Evolutionary conservation across 306 rosid species (phyloP).

Genomic region (Castanea crenata): DNA sequence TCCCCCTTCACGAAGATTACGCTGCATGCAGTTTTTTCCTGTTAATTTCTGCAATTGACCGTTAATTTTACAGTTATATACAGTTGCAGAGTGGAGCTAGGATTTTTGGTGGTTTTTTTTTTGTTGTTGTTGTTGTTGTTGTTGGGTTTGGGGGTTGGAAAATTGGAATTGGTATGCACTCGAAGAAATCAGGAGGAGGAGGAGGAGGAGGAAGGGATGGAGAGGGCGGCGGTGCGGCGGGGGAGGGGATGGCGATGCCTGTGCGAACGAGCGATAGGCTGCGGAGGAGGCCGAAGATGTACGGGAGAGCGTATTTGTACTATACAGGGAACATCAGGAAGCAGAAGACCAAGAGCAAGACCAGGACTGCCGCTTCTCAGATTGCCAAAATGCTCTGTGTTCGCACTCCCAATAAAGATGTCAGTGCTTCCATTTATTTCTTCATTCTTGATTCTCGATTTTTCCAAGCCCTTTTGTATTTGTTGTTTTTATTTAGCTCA

Average conservation of each 20-base stretch:
- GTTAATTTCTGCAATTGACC: neutral
- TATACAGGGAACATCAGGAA: conserved; percentile 42
- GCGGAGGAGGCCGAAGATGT: conserved; percentile 49
- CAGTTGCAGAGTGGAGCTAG: neutral
- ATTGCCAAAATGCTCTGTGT: conserved; percentile 67
- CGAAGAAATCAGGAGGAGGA: conserved; percentile 64
- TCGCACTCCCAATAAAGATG: conserved; percentile 32
- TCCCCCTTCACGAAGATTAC: neutral
- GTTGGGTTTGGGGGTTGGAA: too few species aligned
- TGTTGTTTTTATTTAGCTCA: too few species aligned
- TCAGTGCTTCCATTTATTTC: neutral
- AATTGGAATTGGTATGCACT: conserved; percentile 46
- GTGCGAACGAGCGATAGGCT: conserved; percentile 81
- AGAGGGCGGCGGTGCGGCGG: too few species aligned
- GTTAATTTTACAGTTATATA: neutral
- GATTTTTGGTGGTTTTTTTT: neutral
- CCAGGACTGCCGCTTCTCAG: conserved; percentile 73
- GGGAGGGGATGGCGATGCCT: conserved; percentile 26
- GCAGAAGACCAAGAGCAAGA: conserved; percentile 58
- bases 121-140: neutral
- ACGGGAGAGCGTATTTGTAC: conserved; percentile 51
- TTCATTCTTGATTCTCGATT: too few species aligned
- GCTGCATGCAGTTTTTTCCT: neutral
- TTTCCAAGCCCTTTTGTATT: too few species aligned
- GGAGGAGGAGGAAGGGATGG: neutral